phyloP scores from a whole-genome alignment of 345 rosid species.

The Hibiscus mutabilis region DNA sequence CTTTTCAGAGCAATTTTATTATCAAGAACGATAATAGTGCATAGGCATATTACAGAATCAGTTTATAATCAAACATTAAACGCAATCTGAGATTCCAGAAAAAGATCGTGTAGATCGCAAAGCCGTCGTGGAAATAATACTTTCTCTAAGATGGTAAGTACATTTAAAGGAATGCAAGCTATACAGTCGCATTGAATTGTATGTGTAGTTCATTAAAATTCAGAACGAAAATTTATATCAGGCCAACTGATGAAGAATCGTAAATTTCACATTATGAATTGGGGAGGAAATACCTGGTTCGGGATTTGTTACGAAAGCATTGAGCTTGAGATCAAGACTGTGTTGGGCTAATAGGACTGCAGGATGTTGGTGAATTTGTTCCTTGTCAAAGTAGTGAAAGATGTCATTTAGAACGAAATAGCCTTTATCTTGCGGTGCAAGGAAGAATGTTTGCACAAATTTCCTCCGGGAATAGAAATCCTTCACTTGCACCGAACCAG shows the following conservation, averaged over 20 bases:
- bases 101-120: not conserved
- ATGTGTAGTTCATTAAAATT: not conserved
- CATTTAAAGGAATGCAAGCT: constrained; percentile 6
- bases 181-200: not conserved
- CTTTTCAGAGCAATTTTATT: not conserved
- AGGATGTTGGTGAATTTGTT: constrained; percentile 43
- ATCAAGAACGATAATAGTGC: not conserved
- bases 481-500: constrained; percentile 54
- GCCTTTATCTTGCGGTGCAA: constrained; percentile 73
- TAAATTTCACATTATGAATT: not conserved
- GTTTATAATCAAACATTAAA: not conserved
- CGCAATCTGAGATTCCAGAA: not conserved
- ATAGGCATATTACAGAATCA: not conserved
- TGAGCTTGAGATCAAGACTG: constrained; percentile 34
- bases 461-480: constrained; percentile 42
- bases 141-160: constrained; percentile 1
- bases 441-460: constrained; percentile 61
- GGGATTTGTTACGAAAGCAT: constrained; percentile 25
- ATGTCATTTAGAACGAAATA: constrained; percentile 64
- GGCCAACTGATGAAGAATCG: not conserved
- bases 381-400: constrained; percentile 52
- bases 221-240: not conserved
- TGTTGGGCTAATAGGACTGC: constrained; percentile 38
- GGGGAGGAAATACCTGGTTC: constrained; percentile 39
- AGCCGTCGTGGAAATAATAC: not conserved